These are phyloP conservation scores for Stephanodiscus minutulus DNA, from an alignment of 108 stramenopile genomes.

Conservation along the genomic window DNA sequence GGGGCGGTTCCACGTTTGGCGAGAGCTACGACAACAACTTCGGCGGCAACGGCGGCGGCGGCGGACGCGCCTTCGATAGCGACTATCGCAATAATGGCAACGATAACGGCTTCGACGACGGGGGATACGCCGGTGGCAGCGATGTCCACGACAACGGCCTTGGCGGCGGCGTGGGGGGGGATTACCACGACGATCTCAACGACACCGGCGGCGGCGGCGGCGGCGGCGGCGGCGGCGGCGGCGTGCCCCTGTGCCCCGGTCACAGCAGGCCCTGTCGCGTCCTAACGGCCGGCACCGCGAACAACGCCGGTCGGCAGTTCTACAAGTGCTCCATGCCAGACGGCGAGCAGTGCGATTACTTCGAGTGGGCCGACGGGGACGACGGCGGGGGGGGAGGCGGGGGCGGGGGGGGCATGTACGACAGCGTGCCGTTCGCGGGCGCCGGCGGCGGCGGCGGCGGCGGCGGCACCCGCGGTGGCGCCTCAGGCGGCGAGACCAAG, in stretches of 20 bases:
- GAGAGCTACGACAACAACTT: conserved; percentile 12
- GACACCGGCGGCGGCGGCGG: conserved; percentile 6
- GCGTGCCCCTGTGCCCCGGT: conserved; percentile 76
- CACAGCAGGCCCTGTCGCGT: conserved; percentile 69
- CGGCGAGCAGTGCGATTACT: conserved; percentile 81
- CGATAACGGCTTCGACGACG: background rate
- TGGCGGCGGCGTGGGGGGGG: background rate
- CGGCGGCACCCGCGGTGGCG: conserved; percentile 6
- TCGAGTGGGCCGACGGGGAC: conserved; percentile 86
- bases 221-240: conserved; percentile 1
- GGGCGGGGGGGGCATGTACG: conserved; percentile 28
- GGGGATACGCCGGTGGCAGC: conserved; percentile 5
- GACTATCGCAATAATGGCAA: background rate
- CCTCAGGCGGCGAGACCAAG: conserved; percentile 37
- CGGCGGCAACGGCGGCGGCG: background rate
- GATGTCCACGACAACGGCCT: too few species aligned
- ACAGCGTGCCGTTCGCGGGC: conserved; percentile 9
- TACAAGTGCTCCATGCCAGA: conserved; percentile 85
- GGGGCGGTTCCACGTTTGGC: conserved; percentile 16
- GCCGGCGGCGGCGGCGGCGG: conserved; percentile 13
- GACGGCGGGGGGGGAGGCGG: conserved; percentile 35
- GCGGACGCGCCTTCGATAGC: conserved; percentile 2
- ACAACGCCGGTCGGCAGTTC: conserved; percentile 78
- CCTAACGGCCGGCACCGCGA: conserved; percentile 63
- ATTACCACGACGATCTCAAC: conserved; percentile 6